Evolutionary conservation across 208 protist species (phyloP).

Genomic region (Acanthamoeba royreba): DNA sequence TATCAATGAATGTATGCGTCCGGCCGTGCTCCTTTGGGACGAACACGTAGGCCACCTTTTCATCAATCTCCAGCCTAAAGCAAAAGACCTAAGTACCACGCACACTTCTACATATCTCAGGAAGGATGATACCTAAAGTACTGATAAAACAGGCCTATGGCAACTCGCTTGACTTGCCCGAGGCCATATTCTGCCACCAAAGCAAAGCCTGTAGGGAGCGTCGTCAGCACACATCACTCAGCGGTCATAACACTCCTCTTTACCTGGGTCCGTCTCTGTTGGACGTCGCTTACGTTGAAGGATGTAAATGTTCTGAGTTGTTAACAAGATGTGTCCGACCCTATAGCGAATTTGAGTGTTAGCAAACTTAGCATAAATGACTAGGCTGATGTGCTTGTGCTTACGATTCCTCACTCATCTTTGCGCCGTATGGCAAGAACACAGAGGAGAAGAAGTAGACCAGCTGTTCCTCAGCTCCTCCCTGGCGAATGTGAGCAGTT

Average conservation of each 20-base stretch:
- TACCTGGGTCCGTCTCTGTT: not conserved
- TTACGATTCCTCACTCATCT: not conserved
- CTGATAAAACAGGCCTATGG: slow-evolving; percentile 23
- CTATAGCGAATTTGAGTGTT: too few relatives aligned
- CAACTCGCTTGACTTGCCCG: not conserved
- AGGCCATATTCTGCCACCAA: not conserved
- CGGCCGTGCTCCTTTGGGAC: not conserved
- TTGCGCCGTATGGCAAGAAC: not conserved
- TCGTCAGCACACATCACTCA: too few relatives aligned
- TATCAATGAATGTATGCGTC: not conserved
- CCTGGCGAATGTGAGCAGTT: too few relatives aligned
- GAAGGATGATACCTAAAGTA: not conserved
- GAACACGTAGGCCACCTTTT: not conserved
- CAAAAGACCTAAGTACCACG: too few relatives aligned
- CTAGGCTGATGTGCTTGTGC: too few relatives aligned
- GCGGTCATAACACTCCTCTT: too few relatives aligned
- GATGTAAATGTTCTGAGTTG: not conserved
- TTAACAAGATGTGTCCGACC: not conserved
- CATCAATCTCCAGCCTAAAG: not conserved
- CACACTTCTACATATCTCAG: too few relatives aligned
- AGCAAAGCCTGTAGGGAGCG: not conserved
- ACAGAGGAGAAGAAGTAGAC: slow-evolving; percentile 16
- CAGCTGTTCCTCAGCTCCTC: not conserved
- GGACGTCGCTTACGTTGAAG: not conserved
- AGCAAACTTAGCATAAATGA: too few relatives aligned